These are phyloP conservation scores for Pseudogymnoascus sp. DNA, from an alignment of 2,329 filamentous ascomycete genomes.

Conservation along the genomic window DNA sequence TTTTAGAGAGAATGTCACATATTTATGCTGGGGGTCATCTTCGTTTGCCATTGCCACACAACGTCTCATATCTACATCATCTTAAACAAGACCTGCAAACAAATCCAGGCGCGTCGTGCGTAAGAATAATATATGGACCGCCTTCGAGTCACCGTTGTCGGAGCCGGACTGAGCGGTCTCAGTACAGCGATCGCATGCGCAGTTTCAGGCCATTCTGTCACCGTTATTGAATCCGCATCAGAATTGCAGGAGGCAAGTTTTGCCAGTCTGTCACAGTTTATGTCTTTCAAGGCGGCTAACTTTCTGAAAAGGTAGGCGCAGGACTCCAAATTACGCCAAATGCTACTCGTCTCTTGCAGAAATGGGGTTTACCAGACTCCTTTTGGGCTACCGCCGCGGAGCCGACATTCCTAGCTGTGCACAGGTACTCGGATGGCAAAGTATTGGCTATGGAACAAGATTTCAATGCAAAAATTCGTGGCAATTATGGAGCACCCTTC, in stretches of 20 bases:
- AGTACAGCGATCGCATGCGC: conserved; percentile 29
- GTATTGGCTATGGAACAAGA: conserved; percentile 23
- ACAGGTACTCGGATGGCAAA: conserved; percentile 41
- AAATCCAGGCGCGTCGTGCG: neutral
- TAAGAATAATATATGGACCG: neutral
- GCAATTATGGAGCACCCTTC: conserved; percentile 27
- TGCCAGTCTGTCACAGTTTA: conserved; percentile 15
- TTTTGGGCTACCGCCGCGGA: conserved; percentile 21
- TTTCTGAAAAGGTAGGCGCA: conserved; percentile 36
- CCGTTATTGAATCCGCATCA: conserved; percentile 34
- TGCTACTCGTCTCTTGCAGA: conserved; percentile 18
- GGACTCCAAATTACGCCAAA: conserved; percentile 25
- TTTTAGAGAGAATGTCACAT: neutral
- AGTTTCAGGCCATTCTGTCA: conserved; percentile 30
- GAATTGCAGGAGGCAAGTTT: conserved; percentile 35
- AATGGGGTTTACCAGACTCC: conserved; percentile 20
- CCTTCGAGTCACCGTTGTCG: conserved; percentile 38
- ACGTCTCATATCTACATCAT: neutral
- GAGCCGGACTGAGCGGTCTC: conserved; percentile 48
- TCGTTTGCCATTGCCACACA: neutral
- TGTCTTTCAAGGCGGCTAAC: conserved; percentile 39
- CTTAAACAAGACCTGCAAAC: neutral
- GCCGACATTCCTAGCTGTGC: conserved; percentile 35
- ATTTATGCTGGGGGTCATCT: neutral
- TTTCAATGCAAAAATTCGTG: conserved; percentile 16